phyloP scores from a whole-genome alignment of 805 yeast genomes.

The Nakazawaea ambrosiae region DNA sequence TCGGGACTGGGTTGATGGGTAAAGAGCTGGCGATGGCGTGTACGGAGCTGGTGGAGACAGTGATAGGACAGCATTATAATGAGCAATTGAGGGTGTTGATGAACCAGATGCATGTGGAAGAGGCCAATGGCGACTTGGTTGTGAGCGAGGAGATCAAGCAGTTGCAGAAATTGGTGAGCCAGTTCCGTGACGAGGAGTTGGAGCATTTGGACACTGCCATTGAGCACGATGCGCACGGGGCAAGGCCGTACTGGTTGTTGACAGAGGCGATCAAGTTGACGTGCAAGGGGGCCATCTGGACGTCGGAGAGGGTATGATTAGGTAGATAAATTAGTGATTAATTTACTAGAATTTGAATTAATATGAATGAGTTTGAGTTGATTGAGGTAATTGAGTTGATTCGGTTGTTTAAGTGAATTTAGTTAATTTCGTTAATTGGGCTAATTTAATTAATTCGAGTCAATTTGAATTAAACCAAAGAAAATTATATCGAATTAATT shows the following conservation, averaged over 20 bases:
- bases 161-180: slow-evolving; percentile 56
- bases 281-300: slow-evolving; percentile 83
- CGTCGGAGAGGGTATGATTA: slow-evolving; percentile 71
- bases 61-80: slow-evolving; percentile 93
- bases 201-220: slow-evolving; percentile 95
- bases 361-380: no score
- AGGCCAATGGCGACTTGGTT: slow-evolving; percentile 21
- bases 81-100: slow-evolving; percentile 74
- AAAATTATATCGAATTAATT: no score
- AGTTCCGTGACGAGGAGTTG: slow-evolving; percentile 88
- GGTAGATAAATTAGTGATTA: neutral
- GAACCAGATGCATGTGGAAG: slow-evolving; percentile 51
- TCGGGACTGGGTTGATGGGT: slow-evolving; percentile 76
- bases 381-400: no score
- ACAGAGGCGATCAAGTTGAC: slow-evolving; percentile 83
- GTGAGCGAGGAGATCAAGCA: slow-evolving; percentile 46
- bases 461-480: no score
- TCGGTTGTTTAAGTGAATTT: no score
- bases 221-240: slow-evolving; percentile 84
- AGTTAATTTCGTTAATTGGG: no score
- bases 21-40: slow-evolving; percentile 99
- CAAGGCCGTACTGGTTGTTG: slow-evolving; percentile 83
- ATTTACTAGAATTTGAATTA: no score
- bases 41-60: slow-evolving; percentile 97
- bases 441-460: no score